These are phyloP conservation scores for Solanum phureja DNA, from an alignment of 257 asterid species.

Conservation along the genomic window DNA sequence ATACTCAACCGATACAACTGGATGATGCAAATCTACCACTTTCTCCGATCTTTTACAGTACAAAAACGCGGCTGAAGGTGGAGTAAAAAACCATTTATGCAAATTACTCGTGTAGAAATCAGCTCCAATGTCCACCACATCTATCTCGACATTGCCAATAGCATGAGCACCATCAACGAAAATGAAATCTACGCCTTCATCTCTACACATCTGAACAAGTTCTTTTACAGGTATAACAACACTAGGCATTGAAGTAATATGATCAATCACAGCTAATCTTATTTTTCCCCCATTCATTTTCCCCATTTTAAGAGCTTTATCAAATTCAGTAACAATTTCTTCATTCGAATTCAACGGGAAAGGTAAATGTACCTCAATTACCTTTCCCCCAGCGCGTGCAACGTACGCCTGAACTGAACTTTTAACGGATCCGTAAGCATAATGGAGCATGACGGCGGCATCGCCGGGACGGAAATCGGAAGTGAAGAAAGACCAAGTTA, in stretches of 20 bases:
- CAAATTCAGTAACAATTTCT: conserved; percentile 50
- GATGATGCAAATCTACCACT: conserved; percentile 50
- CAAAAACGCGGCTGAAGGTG: conserved; percentile 66
- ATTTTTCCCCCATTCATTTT: conserved; percentile 39
- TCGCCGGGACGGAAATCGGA: conserved; percentile 44
- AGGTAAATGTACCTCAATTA: conserved; percentile 74
- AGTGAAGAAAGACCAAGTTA: conserved; percentile 52
- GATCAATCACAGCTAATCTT: conserved; percentile 75
- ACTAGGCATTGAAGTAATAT: conserved; percentile 80
- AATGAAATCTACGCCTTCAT: conserved; percentile 55
- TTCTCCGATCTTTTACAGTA: conserved; percentile 51
- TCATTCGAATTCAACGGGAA: conserved; percentile 50
- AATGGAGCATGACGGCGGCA: conserved; percentile 60
- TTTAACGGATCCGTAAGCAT: conserved; percentile 80
- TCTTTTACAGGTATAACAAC: conserved; percentile 64
- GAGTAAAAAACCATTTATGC: conserved; percentile 81
- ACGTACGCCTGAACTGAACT: conserved; percentile 71
- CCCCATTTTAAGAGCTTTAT: conserved; percentile 49
- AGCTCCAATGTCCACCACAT: conserved; percentile 63
- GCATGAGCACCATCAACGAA: conserved; percentile 82
- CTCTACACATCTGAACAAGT: conserved; percentile 56
- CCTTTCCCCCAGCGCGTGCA: conserved; percentile 73
- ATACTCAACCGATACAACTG: conserved; percentile 65
- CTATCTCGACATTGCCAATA: conserved; percentile 60
- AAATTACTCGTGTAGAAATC: conserved; percentile 70